Evolutionary conservation across 345 rosid species (phyloP), one percentile per base, ranked within the genome.

Genomic region (Combretum micranthum): DNA sequence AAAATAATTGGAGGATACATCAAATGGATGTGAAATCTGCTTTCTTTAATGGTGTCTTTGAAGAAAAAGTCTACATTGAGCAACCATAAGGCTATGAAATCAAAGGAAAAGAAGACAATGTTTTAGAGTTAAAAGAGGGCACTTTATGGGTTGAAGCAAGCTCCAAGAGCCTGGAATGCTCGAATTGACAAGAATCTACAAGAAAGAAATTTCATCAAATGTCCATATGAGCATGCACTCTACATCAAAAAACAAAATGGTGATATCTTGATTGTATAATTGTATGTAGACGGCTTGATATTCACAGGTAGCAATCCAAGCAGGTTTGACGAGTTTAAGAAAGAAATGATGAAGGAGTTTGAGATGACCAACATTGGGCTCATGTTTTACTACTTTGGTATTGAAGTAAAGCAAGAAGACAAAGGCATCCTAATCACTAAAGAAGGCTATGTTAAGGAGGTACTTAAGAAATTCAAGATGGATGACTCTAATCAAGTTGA

Each of bases 111-210:
- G 50, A 44, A 18, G 50, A 57, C 12, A 15, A 39, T 2, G 50
- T 57, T 20, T 20, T 13, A 7, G 20, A 9, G 19, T 50, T 58
- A 11, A 22, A 23, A n/a, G 7, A 58, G 25, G 5, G 42, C 44
- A 8, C 47, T 57, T 6, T 10, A 57, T 23, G 44, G 44, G 17
- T 46, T 57, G 3, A 46, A 46, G 62, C 52, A 58, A n/a, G 61
- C 51, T 13, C 42, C 61, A 8, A 13, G 32, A 0, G 15, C 23
- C 1, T 45, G 5, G 52, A 22, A 58, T 4, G 25, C 0, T 6
- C 11, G 2, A 9, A 58, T 45, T 20, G 62, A 46, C n/a, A 19
- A 20, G 21, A 17, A 44, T 18, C 11, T 56, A 32, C 17, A 15
- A 13, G 15, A 21, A 18, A 0, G 19, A 13, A 20, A 9, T 8